phyloP scores from a whole-genome alignment of 2,329 filamentous ascomycete species.

The Colletotrichum sojae region DNA sequence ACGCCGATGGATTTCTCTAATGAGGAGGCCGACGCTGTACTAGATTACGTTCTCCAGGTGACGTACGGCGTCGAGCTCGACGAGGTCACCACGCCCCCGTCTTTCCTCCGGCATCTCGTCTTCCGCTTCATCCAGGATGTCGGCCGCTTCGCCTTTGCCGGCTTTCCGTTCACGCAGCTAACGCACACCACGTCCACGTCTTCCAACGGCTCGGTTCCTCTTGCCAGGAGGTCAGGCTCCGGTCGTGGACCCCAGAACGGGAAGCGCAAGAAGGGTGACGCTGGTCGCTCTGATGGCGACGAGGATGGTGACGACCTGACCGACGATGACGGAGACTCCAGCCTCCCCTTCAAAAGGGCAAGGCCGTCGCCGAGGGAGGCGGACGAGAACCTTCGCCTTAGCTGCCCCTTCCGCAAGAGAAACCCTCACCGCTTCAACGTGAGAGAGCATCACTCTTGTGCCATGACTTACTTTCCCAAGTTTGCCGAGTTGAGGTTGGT shows the following conservation, averaged over 20 bases:
- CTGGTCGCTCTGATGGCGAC: slow-evolving; percentile 43
- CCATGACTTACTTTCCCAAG: slow-evolving; percentile 59
- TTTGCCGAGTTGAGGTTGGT: slow-evolving; percentile 57
- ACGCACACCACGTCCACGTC: slow-evolving; percentile 50
- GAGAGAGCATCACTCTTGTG: slow-evolving; percentile 60
- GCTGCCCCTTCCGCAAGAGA: slow-evolving; percentile 61
- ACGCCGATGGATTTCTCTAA: slow-evolving; percentile 49
- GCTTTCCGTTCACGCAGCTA: slow-evolving; percentile 44
- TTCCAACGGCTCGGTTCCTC: slow-evolving; percentile 43
- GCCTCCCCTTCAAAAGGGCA: slow-evolving; percentile 48
- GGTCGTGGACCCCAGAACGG: slow-evolving; percentile 41
- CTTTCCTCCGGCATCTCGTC: slow-evolving; percentile 49
- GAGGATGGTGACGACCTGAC: slow-evolving; percentile 53
- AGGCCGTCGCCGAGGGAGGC: slow-evolving; percentile 50
- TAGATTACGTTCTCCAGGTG: slow-evolving; percentile 54
- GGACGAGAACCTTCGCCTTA: slow-evolving; percentile 56
- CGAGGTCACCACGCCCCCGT: slow-evolving; percentile 48
- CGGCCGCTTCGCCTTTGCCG: slow-evolving; percentile 47
- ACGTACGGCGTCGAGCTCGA: slow-evolving; percentile 55
- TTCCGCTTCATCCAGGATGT: slow-evolving; percentile 52
- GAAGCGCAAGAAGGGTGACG: slow-evolving; percentile 53
- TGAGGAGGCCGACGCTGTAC: slow-evolving; percentile 52
- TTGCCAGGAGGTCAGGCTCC: slow-evolving; percentile 22
- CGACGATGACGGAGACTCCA: slow-evolving; percentile 50
- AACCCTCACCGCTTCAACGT: slow-evolving; percentile 62